Evolutionary conservation across 176 grass and related monocot species (phyloP).

Genomic region (Oryza longistaminata): DNA sequence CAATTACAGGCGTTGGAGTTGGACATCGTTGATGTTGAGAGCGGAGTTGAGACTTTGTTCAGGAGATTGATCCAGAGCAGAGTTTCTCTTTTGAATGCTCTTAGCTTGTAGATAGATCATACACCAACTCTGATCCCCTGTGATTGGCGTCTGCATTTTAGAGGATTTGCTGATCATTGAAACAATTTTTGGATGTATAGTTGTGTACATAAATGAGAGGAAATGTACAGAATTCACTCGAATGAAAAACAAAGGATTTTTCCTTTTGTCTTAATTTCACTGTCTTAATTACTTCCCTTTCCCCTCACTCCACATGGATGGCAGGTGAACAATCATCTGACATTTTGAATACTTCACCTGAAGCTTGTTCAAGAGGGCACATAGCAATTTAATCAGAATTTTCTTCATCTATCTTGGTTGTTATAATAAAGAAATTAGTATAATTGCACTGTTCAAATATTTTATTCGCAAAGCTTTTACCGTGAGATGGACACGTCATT

Average conservation of each 20-base stretch:
- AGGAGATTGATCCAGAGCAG: constrained; percentile 49
- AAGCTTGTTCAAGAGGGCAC: no score
- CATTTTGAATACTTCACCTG: no score
- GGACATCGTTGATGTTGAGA: constrained; percentile 44
- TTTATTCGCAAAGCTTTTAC: no score
- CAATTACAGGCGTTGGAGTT: constrained; percentile 28
- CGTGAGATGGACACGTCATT: background rate
- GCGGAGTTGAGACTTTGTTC: constrained; percentile 38
- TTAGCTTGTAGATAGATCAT: constrained; percentile 35
- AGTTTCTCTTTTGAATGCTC: constrained; percentile 46
- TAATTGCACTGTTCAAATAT: no score
- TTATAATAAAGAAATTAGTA: no score
- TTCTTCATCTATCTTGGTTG: no score
- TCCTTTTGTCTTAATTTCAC: no score
- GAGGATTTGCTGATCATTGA: background rate
- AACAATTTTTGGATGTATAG: background rate
- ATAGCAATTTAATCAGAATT: no score
- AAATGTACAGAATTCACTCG: background rate
- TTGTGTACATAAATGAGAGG: background rate
- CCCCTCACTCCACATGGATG: no score
- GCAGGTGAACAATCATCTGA: no score
- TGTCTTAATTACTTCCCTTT: no score
- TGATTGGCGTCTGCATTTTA: background rate
- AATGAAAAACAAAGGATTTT: background rate
- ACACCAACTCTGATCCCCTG: background rate